These are phyloP conservation scores for Phialophora expanda DNA, from an alignment of 2,329 filamentous ascomycete genomes.

Conservation along the genomic window DNA sequence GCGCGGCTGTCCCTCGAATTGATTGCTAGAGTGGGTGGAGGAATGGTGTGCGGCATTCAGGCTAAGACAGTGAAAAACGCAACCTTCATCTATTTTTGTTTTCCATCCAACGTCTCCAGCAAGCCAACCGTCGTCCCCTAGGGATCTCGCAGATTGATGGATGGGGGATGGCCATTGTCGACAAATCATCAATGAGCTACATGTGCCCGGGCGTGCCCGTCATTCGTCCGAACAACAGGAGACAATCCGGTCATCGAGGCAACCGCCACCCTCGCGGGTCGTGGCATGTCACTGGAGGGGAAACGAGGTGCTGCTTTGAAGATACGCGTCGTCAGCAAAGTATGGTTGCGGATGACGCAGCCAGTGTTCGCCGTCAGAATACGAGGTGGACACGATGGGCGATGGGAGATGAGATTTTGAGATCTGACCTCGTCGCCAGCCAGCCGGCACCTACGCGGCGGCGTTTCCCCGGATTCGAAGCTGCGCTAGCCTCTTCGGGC, in stretches of 20 bases:
- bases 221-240: background rate
- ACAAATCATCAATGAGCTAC: slow-evolving; percentile 3
- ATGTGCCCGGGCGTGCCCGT: background rate
- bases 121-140: background rate
- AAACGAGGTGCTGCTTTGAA: background rate
- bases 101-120: background rate
- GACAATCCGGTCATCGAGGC: slow-evolving; percentile 17
- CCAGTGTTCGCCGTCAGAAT: background rate
- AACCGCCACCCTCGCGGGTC: background rate
- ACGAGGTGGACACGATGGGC: background rate
- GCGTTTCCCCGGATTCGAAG: slow-evolving; percentile 13
- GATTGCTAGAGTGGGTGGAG: background rate
- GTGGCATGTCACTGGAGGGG: background rate
- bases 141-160: background rate
- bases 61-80: background rate
- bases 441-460: too few species aligned
- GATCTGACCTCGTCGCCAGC: background rate
- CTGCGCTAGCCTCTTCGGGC: slow-evolving; percentile 5
- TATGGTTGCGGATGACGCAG: background rate
- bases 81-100: slow-evolving; percentile 16
- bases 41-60: background rate
- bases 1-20: background rate
- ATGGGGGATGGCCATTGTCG: background rate
- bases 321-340: background rate
- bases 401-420: background rate